Evolutionary conservation across 768 basidiomycete genomes (phyloP).

Genomic region (Podaxis rugospora): DNA sequence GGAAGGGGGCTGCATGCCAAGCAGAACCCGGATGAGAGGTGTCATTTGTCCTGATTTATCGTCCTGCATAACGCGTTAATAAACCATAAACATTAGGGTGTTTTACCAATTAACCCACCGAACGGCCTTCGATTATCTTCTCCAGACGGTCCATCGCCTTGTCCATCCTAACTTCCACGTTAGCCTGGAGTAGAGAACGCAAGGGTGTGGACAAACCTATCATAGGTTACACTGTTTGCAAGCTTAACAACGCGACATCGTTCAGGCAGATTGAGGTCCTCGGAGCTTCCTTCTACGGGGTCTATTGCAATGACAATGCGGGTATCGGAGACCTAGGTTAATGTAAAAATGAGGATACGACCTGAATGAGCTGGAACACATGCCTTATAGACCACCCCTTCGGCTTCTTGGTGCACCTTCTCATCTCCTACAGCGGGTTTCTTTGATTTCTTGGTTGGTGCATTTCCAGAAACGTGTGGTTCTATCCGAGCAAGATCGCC

Average conservation of each 20-base stretch:
- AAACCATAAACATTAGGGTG: background rate
- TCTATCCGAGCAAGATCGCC: slow-evolving; percentile 90
- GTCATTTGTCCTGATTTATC: slow-evolving; percentile 41
- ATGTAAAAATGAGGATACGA: background rate
- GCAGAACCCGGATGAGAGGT: slow-evolving; percentile 60
- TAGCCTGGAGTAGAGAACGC: background rate
- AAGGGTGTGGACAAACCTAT: slow-evolving; percentile 44
- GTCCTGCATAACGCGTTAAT: slow-evolving; percentile 22
- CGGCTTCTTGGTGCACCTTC: slow-evolving; percentile 38
- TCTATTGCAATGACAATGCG: slow-evolving; percentile 80
- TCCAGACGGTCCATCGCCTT: slow-evolving; percentile 70
- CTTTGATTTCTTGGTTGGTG: slow-evolving; percentile 40
- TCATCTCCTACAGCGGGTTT: slow-evolving; percentile 30
- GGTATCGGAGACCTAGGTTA: slow-evolving; percentile 66
- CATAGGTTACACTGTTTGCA: slow-evolving; percentile 90
- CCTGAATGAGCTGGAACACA: slow-evolving; percentile 5
- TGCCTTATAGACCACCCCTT: slow-evolving; percentile 89
- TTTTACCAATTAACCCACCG: background rate
- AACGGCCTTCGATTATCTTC: slow-evolving; percentile 21
- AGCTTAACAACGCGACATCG: slow-evolving; percentile 82
- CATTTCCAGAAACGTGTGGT: slow-evolving; percentile 47
- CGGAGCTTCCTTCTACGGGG: slow-evolving; percentile 48
- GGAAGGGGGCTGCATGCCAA: slow-evolving; percentile 57
- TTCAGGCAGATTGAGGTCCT: slow-evolving; percentile 79
- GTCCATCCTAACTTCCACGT: slow-evolving; percentile 65